These are phyloP conservation scores for Colletotrichum orbiculare DNA, from an alignment of 2,329 filamentous ascomycete species.

Conservation along the genomic window DNA sequence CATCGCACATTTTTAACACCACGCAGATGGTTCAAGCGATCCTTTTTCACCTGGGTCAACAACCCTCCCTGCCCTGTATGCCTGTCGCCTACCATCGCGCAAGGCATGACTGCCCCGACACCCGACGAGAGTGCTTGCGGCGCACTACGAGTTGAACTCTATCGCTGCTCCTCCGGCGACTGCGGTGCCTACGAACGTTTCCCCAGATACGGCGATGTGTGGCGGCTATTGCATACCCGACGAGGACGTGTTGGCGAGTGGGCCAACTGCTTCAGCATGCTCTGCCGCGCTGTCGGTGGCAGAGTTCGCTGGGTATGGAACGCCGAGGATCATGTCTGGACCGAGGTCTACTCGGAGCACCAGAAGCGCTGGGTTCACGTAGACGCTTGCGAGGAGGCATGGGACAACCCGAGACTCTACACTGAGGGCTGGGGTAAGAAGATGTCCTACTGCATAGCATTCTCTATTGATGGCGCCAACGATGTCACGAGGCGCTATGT, in stretches of 20 bases:
- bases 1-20: constrained; percentile 18
- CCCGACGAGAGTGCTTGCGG: constrained; percentile 91
- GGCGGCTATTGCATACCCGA: constrained; percentile 87
- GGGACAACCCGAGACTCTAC: constrained; percentile 94
- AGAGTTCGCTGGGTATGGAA: constrained; percentile 99
- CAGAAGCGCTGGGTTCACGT: constrained; percentile 96
- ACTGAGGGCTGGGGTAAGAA: constrained; percentile 96
- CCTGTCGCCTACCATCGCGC: constrained; percentile 82
- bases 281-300: constrained; percentile 91
- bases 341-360: constrained; percentile 95
- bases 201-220: constrained; percentile 94
- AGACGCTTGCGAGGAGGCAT: constrained; percentile 92
- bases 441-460: constrained; percentile 96
- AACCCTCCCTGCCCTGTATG: constrained; percentile 90
- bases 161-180: constrained; percentile 80
- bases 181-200: constrained; percentile 90
- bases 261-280: constrained; percentile 99
- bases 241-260: constrained; percentile 92
- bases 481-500: constrained; percentile 76
- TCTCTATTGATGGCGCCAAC: constrained; percentile 85
- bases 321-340: constrained; percentile 97
- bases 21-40: constrained; percentile 89
- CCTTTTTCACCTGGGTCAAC: constrained; percentile 97
- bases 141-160: constrained; percentile 88
- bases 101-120: constrained; percentile 85